Conservation (phyloP, 441 rosid genomes). For the Adansonia rubrostipa region DNA sequence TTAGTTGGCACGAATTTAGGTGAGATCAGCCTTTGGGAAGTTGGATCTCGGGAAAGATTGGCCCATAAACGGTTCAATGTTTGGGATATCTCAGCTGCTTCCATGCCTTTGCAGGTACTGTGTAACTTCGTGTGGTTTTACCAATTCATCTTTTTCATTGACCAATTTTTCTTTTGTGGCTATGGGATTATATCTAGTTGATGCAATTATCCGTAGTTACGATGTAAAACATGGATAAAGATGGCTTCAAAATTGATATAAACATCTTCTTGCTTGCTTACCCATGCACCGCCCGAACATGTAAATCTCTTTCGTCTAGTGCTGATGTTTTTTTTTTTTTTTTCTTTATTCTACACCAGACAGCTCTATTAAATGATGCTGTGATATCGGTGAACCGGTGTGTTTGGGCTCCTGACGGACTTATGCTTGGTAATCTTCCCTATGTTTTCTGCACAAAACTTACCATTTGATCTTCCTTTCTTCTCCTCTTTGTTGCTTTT, state of each 20-base stretch:
- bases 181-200: not conserved
- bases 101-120: conserved; percentile 56
- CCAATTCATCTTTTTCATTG: conserved; percentile 10
- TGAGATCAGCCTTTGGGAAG: conserved; percentile 67
- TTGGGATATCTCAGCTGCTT: conserved; percentile 53
- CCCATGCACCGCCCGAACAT: not conserved
- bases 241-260: conserved; percentile 15
- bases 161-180: not conserved
- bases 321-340: not conserved
- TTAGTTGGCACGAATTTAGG: conserved; percentile 62
- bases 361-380: conserved; percentile 45
- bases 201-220: not conserved
- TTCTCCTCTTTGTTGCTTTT: not conserved
- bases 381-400: conserved; percentile 52
- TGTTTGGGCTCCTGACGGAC: conserved; percentile 61
- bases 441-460: not conserved
- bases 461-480: not conserved
- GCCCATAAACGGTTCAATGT: conserved; percentile 58
- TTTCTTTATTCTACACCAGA: conserved; percentile 31
- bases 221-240: not conserved
- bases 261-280: not conserved
- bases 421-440: conserved; percentile 46
- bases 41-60: conserved; percentile 57
- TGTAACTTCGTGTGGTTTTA: not conserved
- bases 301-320: not conserved